Base-by-base conservation (phyloP, 2,329 filamentous ascomycete species). In the Fusarium poae region DNA sequence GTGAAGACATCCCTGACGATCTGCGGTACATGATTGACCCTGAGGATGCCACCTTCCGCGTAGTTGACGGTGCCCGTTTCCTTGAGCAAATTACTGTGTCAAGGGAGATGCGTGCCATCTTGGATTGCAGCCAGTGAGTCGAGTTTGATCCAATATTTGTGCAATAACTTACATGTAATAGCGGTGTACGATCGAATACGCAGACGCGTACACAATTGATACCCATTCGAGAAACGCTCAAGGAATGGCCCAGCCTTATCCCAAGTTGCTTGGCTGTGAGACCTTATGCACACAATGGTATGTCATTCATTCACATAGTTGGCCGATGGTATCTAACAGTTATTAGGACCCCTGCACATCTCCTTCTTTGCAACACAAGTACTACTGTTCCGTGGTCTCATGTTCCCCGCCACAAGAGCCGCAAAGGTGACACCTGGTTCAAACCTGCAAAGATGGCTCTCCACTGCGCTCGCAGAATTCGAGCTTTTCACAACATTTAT, bases 321-420 rank as follows among this genome's bases (percentile, higher is more conserved):
- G 42, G 15, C 27, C 46, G 42, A 56, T n/a, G 30, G 29, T 16
- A 18, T 10, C 53, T 67, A 27, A 59, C 53, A 73, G 68, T 2
- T 20, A 30, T 27, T 51, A 70, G 78, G 77, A 15, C 80, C 81
- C 8, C 73, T 84, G 3, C 80, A 83, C 52, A 71, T 84, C 1
- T 76, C 80, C 1, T 83, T 78, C 51, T 82, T 81, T 34, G 79
- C 82, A 27, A 73, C 78, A 4, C 77, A 82, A 46, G 79, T 79
- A 3, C 76, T 84, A 0, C 74, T 82, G 9, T 81, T 80, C 45
- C 77, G 82, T 5, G 82, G 80, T 0, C 74, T 84, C 2, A 83
- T 84, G 80, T 79, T 78, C 16, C 82, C 82, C 7, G 81, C 82
- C 2, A 82, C 80, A 3, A 79, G 78, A 50, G 75, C 74, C 3